phyloP scores from a whole-genome alignment of 345 rosid genomes.

The Cardamine occulta region DNA sequence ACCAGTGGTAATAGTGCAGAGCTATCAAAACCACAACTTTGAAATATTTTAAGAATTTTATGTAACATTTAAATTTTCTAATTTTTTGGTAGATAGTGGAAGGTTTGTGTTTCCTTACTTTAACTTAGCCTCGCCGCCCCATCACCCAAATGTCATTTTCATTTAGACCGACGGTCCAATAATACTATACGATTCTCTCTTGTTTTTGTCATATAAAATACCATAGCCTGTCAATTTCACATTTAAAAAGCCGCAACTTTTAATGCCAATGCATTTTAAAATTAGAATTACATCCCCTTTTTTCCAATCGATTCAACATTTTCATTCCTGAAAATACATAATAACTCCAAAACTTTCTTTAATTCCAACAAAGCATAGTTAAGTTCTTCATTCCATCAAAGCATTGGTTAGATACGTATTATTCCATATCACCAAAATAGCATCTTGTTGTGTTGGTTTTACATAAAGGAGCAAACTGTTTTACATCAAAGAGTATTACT shows the following conservation, averaged over 20 bases:
- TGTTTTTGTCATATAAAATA: constrained; percentile 31
- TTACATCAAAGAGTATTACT: background rate
- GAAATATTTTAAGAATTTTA: background rate
- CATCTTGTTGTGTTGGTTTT: background rate
- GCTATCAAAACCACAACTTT: constrained; percentile 41
- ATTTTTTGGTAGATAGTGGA: constrained; percentile 27
- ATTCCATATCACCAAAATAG: background rate
- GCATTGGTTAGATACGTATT: background rate
- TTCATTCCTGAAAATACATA: background rate
- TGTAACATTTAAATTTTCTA: background rate
- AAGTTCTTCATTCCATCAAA: constrained; percentile 3
- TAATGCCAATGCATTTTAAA: background rate
- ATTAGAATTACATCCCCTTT: background rate
- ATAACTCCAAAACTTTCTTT: constrained; percentile 7
- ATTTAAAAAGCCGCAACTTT: background rate
- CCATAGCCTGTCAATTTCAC: background rate
- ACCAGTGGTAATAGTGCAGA: constrained; percentile 31
- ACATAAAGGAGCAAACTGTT: background rate
- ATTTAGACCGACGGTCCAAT: constrained; percentile 44
- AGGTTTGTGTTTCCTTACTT: constrained; percentile 32
- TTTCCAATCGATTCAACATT: background rate
- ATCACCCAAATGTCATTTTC: constrained; percentile 43
- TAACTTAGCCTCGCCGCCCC: constrained; percentile 52
- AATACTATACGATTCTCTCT: constrained; percentile 14
- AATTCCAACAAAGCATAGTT: constrained; percentile 4